Percentiles rank a stretch among this genome's conserved stretches.
phyloP scores from a whole-genome alignment of 345 rosid genomes.

The Nephelium lappaceum region DNA sequence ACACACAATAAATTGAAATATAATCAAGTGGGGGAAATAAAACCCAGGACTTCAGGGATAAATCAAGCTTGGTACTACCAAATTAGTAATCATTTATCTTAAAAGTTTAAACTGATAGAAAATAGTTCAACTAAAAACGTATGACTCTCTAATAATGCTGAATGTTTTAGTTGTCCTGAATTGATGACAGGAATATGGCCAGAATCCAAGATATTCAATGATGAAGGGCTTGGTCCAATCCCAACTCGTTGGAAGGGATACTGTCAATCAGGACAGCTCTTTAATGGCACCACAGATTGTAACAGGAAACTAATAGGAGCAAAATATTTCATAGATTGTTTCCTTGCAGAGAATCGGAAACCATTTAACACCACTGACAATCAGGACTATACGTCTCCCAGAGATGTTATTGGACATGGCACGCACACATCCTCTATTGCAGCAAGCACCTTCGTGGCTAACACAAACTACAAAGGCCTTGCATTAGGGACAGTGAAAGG shows the following conservation, averaged over 20 bases:
- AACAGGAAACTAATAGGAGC: constrained; percentile 64
- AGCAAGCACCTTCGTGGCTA: constrained; percentile 3
- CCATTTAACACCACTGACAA: constrained; percentile 39
- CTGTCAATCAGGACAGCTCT: constrained; percentile 41
- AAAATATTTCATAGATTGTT: constrained; percentile 47
- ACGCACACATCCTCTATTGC: constrained; percentile 50
- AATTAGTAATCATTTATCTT: too few species aligned
- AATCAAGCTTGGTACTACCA: too few species aligned
- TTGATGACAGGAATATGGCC: constrained; percentile 36
- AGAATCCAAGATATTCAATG: constrained; percentile 43
- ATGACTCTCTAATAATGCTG: neutral
- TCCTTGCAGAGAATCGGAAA: constrained; percentile 39
- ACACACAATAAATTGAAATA: too few species aligned
- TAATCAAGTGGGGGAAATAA: too few species aligned
- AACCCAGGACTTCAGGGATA: too few species aligned
- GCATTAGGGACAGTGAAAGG: constrained; percentile 48
- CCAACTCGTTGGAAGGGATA: constrained; percentile 58
- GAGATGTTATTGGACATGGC: constrained; percentile 60
- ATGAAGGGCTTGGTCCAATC: constrained; percentile 43
- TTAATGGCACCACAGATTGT: constrained; percentile 32
- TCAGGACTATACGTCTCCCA: constrained; percentile 44
- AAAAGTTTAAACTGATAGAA: too few species aligned
- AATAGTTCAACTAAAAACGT: too few species aligned
- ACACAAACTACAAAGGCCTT: constrained; percentile 32
- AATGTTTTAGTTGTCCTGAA: constrained; percentile 26